Evolutionary conservation across 495 filamentous ascomycete species (phyloP), one percentile per base, ranked within the genome.

Genomic region (Penicillium riverlandense): DNA sequence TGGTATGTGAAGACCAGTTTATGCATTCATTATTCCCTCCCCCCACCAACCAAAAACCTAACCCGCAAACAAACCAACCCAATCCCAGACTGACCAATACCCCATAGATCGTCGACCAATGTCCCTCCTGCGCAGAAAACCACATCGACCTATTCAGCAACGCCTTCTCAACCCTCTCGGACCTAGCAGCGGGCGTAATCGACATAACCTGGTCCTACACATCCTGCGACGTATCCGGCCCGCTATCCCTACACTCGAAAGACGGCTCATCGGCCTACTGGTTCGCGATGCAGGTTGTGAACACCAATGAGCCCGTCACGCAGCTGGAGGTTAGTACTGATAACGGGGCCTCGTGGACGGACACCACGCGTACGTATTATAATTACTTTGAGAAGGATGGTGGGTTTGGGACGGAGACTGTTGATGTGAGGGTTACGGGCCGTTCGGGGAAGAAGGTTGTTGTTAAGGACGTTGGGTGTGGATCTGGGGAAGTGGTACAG

Each of bases 261-360:
- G 59, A 66, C 16, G 79, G 78, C 7, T 70, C 74, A 10, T 75
- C 72, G 6, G 51, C 56, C 29, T 72, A 70, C 54, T 74, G 70
- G 74, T 81, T 80, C 64, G 63, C 66, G 28, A 76, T 81, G 71
- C 78, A 80, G 55, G 74, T 78, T 8, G 61, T 76, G 40, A 82
- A 82, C 49, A 63, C 74, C 50, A 79, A 76, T 44, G 70, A 72
- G 38, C 60, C 67, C 1, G 70, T 80, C 7, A 42, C 59, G n/a
- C 57, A 55, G 28, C 58, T 83, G 11, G 76, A 83, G 48, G 75
- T 80, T 41, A 75, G 70, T 42, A 79, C 71, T n/a, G 71, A 82
- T 50, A 66, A 70, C 15, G 77, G 76, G 13, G 66, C 49, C 37
- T 72, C 65, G 11, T 83, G 77, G 77, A 54, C 70, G 52, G 38